Evolutionary conservation across 2,329 filamentous ascomycete species (phyloP), one percentile per base, ranked within the genome.

Genomic region (Pestalotiopsis sp.): DNA sequence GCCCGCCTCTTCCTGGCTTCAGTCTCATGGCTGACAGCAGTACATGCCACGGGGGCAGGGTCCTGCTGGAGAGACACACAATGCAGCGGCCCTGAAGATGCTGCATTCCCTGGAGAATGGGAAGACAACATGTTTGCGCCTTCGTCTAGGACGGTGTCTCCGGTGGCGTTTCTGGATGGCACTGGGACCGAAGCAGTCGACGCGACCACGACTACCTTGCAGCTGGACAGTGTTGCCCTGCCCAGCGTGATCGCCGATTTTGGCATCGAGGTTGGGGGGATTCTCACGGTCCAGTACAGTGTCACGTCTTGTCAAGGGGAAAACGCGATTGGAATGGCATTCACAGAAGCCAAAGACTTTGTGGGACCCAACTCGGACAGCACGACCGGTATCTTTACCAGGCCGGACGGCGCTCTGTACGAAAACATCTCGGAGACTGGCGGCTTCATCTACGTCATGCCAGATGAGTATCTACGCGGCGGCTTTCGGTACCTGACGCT

Each of bases 61-160:
- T 75, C 70, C 68, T 91, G 88, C 74, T 91, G 88, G 88, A 80
- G 85, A 69, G 76, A 88, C 66, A 86, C 85, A 1, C 75, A 81
- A 23, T 91, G 89, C 73, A 84, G 80, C 23, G 84, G 84, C 3
- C 84, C 87, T 3, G 74, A 75, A 11, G 76, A 83, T 5, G 75
- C 84, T 6, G 82, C 87, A 0, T 91, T 90, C 70, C 81, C 83
- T 2, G 88, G 88, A 0, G 77, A 78, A 17, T 91, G 89, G 88
- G 85, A 91, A 39, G 76, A 81, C 1, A 86, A 88, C 72, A 90
- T 87, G 63, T 89, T 84, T 71, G 84, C 88, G 1, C 87, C 88
- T 0, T 67, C 79, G 5, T 85, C 85, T 2, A 81, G 89, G 45
- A 85, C 77, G 4, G 81, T 89, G 2, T 73, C 75, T 3, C 88